Percentiles rank a stretch among this genome's conserved stretches.
Evolutionary conservation across 2,329 filamentous ascomycete species (phyloP).

Genomic region (Alternaria triticina): DNA sequence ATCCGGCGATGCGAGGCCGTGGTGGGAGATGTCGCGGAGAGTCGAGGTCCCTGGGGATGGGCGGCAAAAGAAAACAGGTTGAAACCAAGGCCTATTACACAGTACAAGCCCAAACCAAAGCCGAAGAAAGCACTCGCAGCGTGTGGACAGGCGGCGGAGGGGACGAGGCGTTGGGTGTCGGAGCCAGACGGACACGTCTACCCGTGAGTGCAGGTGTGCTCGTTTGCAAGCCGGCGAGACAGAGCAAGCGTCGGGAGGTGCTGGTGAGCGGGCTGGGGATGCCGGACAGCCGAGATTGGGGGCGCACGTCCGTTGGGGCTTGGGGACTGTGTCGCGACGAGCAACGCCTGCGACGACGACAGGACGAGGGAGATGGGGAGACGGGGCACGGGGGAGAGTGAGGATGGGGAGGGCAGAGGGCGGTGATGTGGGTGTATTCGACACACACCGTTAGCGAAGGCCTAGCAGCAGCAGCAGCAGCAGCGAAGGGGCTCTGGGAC

Average conservation of each 20-base stretch:
- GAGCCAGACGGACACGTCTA: slow-evolving; percentile 11
- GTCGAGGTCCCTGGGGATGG: slow-evolving; percentile 10
- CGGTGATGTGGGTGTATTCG: slow-evolving; percentile 12
- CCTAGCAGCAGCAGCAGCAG: slow-evolving; percentile 5
- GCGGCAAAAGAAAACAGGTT: slow-evolving; percentile 20
- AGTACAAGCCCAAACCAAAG: slow-evolving; percentile 14
- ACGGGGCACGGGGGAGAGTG: slow-evolving; percentile 12
- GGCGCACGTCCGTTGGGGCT: slow-evolving; percentile 15
- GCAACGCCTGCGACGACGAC: slow-evolving; percentile 24
- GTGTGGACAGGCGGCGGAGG: slow-evolving; percentile 8
- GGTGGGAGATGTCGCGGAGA: slow-evolving; percentile 20
- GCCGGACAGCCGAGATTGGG: slow-evolving; percentile 16
- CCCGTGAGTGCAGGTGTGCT: slow-evolving; percentile 4
- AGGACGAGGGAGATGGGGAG: slow-evolving; percentile 15
- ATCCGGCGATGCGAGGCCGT: slow-evolving; percentile 39
- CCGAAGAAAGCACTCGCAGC: slow-evolving; percentile 9
- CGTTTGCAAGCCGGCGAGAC: slow-evolving; percentile 14
- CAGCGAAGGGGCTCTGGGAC: slow-evolving; percentile 3
- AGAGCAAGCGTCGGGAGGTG: slow-evolving; percentile 14
- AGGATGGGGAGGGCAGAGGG: slow-evolving; percentile 9
- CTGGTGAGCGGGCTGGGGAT: slow-evolving; percentile 12
- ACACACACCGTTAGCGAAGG: slow-evolving; percentile 10
- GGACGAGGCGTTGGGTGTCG: slow-evolving; percentile 15
- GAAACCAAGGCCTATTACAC: slow-evolving; percentile 21
- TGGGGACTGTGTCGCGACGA: slow-evolving; percentile 22